Percentiles rank a stretch among this genome's conserved stretches.
Evolutionary conservation across 768 basidiomycete genomes (phyloP).

Genomic region (Leccinum uliginosum): DNA sequence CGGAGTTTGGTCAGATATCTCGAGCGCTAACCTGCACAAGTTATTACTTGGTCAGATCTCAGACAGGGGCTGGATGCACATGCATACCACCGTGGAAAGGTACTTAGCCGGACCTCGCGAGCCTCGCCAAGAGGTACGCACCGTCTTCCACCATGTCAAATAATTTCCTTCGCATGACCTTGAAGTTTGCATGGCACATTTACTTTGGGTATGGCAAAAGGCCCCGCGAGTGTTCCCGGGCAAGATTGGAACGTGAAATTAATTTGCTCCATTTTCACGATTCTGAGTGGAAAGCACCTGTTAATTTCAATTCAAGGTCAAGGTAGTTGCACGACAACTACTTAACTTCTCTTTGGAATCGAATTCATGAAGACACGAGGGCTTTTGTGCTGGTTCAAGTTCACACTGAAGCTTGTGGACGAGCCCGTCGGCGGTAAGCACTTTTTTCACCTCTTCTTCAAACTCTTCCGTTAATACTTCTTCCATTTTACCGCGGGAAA

Average conservation of each 20-base stretch:
- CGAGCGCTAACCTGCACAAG: background rate
- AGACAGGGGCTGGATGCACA: background rate
- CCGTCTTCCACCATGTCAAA: background rate
- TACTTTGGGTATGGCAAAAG: background rate
- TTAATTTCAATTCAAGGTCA: background rate
- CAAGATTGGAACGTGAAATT: background rate
- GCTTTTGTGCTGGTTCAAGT: background rate
- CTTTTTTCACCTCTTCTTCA: background rate
- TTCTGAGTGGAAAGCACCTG: background rate
- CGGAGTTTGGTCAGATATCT: background rate
- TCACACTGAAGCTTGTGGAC: background rate
- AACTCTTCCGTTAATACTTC: background rate
- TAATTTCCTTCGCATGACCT: background rate
- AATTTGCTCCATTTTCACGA: background rate
- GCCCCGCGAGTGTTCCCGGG: constrained; percentile 9
- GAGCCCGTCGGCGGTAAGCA: background rate
- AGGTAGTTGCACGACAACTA: background rate
- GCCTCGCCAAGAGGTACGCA: background rate
- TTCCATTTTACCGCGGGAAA: constrained; percentile 2
- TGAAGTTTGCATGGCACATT: background rate
- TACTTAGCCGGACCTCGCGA: background rate
- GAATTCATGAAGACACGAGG: background rate
- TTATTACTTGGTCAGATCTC: background rate
- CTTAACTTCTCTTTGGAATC: background rate
- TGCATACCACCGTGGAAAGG: background rate